These are phyloP conservation scores for Saccharomycopsis sp. DNA, from an alignment of 805 yeast genomes.

Conservation along the genomic window DNA sequence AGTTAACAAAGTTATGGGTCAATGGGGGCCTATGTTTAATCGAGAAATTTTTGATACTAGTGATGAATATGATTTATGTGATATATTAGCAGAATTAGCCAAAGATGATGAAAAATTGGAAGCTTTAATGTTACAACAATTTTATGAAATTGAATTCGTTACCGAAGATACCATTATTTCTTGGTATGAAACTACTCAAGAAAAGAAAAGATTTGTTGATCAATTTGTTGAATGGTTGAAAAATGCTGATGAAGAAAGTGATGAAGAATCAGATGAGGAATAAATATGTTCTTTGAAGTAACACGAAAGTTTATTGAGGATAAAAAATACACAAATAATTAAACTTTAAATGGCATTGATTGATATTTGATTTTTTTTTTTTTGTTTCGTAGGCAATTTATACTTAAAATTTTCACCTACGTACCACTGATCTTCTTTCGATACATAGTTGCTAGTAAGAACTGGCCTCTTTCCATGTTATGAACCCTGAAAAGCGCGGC, in stretches of 20 bases:
- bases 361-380: too few species aligned
- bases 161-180: conserved; percentile 71
- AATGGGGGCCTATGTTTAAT: conserved; percentile 76
- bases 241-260: conserved; percentile 62
- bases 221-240: conserved; percentile 85
- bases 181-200: conserved; percentile 49
- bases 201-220: conserved; percentile 42
- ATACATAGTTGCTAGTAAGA: too few species aligned
- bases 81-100: conserved; percentile 33
- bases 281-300: too few species aligned
- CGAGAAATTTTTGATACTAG: conserved; percentile 78
- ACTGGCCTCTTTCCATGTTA: too few species aligned
- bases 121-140: conserved; percentile 43
- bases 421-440: too few species aligned
- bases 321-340: too few species aligned
- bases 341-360: too few species aligned
- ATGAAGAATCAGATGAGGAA: conserved; percentile 48
- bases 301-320: too few species aligned
- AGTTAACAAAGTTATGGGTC: conserved; percentile 60
- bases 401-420: too few species aligned
- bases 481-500: too few species aligned
- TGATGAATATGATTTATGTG: conserved; percentile 71
- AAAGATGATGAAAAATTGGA: conserved; percentile 37
- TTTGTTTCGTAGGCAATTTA: too few species aligned
- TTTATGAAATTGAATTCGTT: conserved; percentile 76